Conservation (phyloP, 345 rosid genomes). For the Eucalyptus caleyi region DNA sequence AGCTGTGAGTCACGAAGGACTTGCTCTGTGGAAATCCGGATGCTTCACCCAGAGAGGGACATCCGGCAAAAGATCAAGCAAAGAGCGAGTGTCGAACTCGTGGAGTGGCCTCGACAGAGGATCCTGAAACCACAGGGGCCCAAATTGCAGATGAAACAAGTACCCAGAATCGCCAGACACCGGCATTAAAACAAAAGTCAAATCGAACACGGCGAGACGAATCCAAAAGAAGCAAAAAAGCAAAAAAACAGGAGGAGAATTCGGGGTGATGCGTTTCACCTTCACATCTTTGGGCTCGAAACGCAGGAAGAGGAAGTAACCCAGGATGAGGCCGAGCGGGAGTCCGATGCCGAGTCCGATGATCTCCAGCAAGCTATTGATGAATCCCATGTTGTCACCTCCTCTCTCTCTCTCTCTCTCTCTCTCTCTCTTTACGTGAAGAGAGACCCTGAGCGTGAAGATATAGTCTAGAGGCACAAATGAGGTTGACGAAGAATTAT, state of each 20-base stretch:
- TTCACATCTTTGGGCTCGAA: conserved; percentile 3
- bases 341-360: conserved; percentile 26
- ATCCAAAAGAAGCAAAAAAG: not conserved
- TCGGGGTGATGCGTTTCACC: not conserved
- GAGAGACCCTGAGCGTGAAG: not conserved
- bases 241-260: too few species aligned
- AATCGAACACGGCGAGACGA: not conserved
- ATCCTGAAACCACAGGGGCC: conserved; percentile 2
- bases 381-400: conserved; percentile 10
- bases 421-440: not conserved
- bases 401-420: not conserved
- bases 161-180: not conserved
- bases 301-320: conserved; percentile 19
- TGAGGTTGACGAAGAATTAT: not conserved
- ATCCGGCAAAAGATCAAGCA: conserved; percentile 23
- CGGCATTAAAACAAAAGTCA: not conserved
- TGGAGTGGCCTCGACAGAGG: conserved; percentile 12
- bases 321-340: conserved; percentile 19
- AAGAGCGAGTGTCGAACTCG: conserved; percentile 16
- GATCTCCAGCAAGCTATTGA: conserved; percentile 15
- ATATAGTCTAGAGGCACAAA: not conserved
- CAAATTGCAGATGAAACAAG: not conserved
- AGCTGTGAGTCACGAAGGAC: not conserved
- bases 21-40: conserved; percentile 36
- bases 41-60: conserved; percentile 44